Evolutionary conservation across 768 basidiomycete genomes (phyloP), one percentile per base, ranked within the genome.

Genomic region (Russula earlei): DNA sequence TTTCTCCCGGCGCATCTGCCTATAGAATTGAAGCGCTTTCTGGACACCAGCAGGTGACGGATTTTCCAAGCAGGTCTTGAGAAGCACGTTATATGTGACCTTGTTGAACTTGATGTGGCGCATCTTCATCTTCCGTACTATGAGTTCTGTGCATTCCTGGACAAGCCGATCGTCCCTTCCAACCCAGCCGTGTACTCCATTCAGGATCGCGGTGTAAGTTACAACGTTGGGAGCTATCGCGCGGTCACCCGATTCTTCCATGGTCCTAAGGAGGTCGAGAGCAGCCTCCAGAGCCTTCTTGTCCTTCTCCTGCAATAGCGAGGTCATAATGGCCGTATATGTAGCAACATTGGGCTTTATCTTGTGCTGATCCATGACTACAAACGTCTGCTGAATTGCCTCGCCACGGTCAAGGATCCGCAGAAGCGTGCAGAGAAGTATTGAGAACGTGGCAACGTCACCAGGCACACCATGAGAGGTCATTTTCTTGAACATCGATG

Each of bases 361-460:
- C 20, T 83, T 83, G 52, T 87, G 81, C 63, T 80, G 79, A 63
- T 75, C 69, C 94, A 97, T 97, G 56, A 87, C 72, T 42, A 74
- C 70, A 47, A 92, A 68, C 20, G 91, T 76, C 25, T 80, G 72
- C 20, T 77, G 72, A 5, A 80, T 77, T 1, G 88, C 85, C 62
- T 92, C 84, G 25, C 76, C 69, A 53, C 82, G 75, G 29, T 54
- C 47, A 10, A 84, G 82, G 14, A 79, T 79, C 60, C 79, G 80
- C 48, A 92, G 77, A 51, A 95, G 67, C 1, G 88, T 85, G 24
- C 84, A 80, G 17, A 97, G 80, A 31, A 97, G 76, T 12, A 84
- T 91, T 4, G 93, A 91, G 68, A 85, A 97, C 0, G 87, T 96
- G 69, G 84, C 82, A 11, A 87, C 80, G 67, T 97, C 90, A 7